Conservation (phyloP, 345 rosid species). For the Melaleuca alternifolia region DNA sequence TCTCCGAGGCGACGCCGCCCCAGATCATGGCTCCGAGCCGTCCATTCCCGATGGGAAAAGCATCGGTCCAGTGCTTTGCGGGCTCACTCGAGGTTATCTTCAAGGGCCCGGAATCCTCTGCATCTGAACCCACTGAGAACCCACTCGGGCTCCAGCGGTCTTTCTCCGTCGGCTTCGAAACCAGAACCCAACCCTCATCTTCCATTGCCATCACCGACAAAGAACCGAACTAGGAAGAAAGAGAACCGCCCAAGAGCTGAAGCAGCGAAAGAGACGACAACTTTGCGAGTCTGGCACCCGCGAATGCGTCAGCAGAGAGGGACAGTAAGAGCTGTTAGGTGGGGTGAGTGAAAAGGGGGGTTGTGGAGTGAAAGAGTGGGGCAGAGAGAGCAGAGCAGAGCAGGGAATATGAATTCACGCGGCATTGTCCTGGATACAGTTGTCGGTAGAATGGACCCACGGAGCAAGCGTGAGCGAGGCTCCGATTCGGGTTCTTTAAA, state of each 20-base stretch:
- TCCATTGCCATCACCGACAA: not conserved
- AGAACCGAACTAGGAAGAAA: not conserved
- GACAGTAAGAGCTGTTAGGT: not conserved
- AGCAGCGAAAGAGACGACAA: not conserved
- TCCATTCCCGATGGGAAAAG: constrained; percentile 89
- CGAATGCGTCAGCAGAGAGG: not conserved
- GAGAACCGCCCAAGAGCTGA: not conserved
- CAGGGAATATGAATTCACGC: not conserved
- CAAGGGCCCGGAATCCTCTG: constrained; percentile 27
- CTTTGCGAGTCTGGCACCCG: not conserved
- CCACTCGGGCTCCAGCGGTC: constrained; percentile 30
- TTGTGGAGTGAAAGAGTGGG: not conserved
- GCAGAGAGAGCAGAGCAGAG: not conserved
- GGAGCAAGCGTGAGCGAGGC: not conserved
- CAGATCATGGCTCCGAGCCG: constrained; percentile 90
- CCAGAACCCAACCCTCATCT: constrained; percentile 19
- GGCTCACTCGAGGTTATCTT: constrained; percentile 59
- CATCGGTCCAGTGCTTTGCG: constrained; percentile 79
- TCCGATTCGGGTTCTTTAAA: not conserved
- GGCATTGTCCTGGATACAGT: not conserved
- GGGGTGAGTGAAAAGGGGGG: not conserved
- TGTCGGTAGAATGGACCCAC: not conserved
- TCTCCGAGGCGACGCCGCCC: constrained; percentile 73
- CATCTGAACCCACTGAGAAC: not conserved
- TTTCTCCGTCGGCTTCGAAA: constrained; percentile 32